A percentile compares a stretch with the other conserved stretches of the same genome.
Evolutionary conservation across 352 stramenopile species (phyloP).

Genomic region (Peronospora farinosa): DNA sequence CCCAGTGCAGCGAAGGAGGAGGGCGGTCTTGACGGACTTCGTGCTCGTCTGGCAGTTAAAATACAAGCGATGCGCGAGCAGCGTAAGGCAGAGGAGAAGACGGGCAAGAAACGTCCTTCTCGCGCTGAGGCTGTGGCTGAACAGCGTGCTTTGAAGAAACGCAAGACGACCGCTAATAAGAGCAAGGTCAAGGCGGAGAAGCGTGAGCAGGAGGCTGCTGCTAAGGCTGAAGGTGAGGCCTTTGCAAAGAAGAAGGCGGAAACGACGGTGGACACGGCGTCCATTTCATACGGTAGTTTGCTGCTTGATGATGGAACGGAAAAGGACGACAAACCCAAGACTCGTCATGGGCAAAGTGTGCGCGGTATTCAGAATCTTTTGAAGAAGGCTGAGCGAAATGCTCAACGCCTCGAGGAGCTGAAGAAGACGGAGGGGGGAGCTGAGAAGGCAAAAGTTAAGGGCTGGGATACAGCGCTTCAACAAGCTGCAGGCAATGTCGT

Average conservation of each 20-base stretch:
- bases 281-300: slow-evolving; percentile 76
- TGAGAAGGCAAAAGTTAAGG: slow-evolving; percentile 53
- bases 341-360: slow-evolving; percentile 62
- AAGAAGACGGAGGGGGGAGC: slow-evolving; percentile 76
- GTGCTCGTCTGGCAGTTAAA: slow-evolving; percentile 59
- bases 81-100: slow-evolving; percentile 62
- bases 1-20: slow-evolving; percentile 31
- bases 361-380: slow-evolving; percentile 72
- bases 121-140: slow-evolving; percentile 22
- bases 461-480: slow-evolving; percentile 69
- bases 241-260: slow-evolving; percentile 14
- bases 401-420: slow-evolving; percentile 64
- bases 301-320: slow-evolving; percentile 53
- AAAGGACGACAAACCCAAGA: slow-evolving; percentile 52
- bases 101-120: slow-evolving; percentile 45
- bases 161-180: slow-evolving; percentile 48
- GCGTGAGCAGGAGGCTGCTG: slow-evolving; percentile 34
- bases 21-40: slow-evolving; percentile 50
- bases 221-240: slow-evolving; percentile 9
- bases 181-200: slow-evolving; percentile 41
- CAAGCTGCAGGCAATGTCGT: slow-evolving; percentile 60
- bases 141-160: slow-evolving; percentile 31
- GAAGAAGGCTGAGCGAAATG: slow-evolving; percentile 76
- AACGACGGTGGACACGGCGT: slow-evolving; percentile 18
- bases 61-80: slow-evolving; percentile 68